Base-by-base conservation (phyloP, 75 land plant genomes). In the Pinus tabuliformis region DNA sequence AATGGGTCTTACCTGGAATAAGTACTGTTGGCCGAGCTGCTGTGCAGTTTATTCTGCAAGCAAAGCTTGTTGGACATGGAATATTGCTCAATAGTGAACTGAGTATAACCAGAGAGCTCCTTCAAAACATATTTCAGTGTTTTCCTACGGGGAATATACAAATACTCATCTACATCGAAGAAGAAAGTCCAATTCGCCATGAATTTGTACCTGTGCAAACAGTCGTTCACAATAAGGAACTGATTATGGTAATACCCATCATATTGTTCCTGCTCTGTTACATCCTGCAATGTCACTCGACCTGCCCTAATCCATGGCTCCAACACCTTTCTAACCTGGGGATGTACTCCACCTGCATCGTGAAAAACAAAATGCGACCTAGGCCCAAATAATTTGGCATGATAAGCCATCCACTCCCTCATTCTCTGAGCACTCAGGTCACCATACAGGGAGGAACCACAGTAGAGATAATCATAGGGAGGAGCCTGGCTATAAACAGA, bases 211-310 rank as follows among this genome's bases (percentile, higher is more conserved):
- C 98, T 83, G 61, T 91, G 94, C 73, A 95, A 64, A 79, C 98
- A 95, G 61, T 95, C 98, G 62, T 95, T 95, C 63, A 92, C 95
- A 64, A 95, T 87, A 76, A 95, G 42, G 78, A 95, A 95, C 86
- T 95, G 98, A 64, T 95, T 95, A 62, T 92, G 85, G 76, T 95
- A 95, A 72, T 92, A 95, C 20, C 95, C 95, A 72, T 95, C 98
- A 52, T 62, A 92, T 78, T 84, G 77, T 59, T 78, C 91, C 75
- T 95, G 98, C 26, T 20, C 93, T 28, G 87, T 63, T 5, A 95
- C 85, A 74, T 95, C 90, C 76, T 95, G 93, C 54, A 95, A 21
- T 22, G 98, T 95, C 13, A 83, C 95, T 49, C 86, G 58, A 72
- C 95, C 93, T 18, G 81, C 79, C 70, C 58, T 24, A 8, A 89